phyloP scores from a whole-genome alignment of 345 rosid species.

The Camelina sativa region DNA sequence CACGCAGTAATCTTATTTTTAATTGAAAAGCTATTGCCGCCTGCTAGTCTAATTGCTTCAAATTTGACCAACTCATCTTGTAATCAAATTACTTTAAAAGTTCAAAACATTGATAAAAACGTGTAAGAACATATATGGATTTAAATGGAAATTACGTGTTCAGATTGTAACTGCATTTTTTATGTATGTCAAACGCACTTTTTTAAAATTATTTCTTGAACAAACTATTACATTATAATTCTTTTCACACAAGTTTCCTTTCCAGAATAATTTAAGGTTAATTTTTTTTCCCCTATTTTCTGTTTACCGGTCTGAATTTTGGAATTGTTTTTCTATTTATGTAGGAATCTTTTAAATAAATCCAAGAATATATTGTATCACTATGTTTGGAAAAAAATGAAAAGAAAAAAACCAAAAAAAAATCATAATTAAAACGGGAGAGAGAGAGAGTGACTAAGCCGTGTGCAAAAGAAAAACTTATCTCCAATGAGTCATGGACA shows the following conservation, averaged over 20 bases:
- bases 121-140: neutral
- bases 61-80: neutral
- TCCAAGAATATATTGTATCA: neutral
- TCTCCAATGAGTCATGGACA: slow-evolving; percentile 37
- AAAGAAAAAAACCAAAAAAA: neutral
- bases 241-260: too few species aligned
- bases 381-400: neutral
- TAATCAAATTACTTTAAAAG: neutral
- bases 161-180: neutral
- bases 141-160: neutral
- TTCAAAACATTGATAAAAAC: neutral
- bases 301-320: neutral
- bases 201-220: neutral
- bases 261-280: neutral
- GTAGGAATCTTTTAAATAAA: slow-evolving; percentile 22
- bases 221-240: neutral
- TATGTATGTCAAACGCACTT: neutral
- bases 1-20: neutral
- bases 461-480: slow-evolving; percentile 14
- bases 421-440: neutral
- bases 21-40: too few species aligned
- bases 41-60: neutral
- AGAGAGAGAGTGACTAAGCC: neutral
- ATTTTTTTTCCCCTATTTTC: neutral
- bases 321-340: neutral